A percentile compares a stretch with the other conserved stretches of the same genome.
Evolutionary conservation across 75 land plant genomes (phyloP).

Genomic region (Ceratopteris richardii): DNA sequence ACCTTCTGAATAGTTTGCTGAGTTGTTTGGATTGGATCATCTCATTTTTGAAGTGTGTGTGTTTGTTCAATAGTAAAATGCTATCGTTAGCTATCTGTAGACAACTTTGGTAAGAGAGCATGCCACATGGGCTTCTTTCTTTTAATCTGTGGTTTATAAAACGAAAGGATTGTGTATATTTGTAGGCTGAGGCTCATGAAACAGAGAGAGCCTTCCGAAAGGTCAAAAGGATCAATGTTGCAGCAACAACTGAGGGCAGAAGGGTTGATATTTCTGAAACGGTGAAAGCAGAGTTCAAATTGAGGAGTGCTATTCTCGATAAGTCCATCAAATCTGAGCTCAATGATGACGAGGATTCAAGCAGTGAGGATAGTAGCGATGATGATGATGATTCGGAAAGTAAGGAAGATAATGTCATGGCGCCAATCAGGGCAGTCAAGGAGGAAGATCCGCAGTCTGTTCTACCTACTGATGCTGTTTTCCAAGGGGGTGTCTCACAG

Average conservation of each 20-base stretch:
- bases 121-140: background rate
- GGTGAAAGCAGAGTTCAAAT: conserved; percentile 17
- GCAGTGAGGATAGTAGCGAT: conserved; percentile 5
- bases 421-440: background rate
- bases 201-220: conserved; percentile 60
- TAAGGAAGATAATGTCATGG: conserved; percentile 19
- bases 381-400: conserved; percentile 8
- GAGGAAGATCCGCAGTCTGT: conserved; percentile 4
- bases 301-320: conserved; percentile 12
- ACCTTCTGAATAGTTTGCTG: too few species aligned
- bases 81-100: background rate
- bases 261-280: background rate
- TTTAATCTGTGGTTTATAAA: background rate
- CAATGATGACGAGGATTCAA: conserved; percentile 9
- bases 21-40: too few species aligned
- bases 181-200: conserved; percentile 61
- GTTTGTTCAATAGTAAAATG: too few species aligned
- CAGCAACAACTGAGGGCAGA: conserved; percentile 2
- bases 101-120: background rate
- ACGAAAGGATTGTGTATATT: background rate
- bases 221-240: conserved; percentile 41
- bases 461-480: conserved; percentile 4
- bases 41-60: background rate
- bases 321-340: conserved; percentile 5
- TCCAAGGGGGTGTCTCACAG: conserved; percentile 17